A percentile compares a stretch with the other conserved stretches of the same genome.
phyloP scores from a whole-genome alignment of 805 yeast genomes.

The Trichomonascus vanleenenianus region DNA sequence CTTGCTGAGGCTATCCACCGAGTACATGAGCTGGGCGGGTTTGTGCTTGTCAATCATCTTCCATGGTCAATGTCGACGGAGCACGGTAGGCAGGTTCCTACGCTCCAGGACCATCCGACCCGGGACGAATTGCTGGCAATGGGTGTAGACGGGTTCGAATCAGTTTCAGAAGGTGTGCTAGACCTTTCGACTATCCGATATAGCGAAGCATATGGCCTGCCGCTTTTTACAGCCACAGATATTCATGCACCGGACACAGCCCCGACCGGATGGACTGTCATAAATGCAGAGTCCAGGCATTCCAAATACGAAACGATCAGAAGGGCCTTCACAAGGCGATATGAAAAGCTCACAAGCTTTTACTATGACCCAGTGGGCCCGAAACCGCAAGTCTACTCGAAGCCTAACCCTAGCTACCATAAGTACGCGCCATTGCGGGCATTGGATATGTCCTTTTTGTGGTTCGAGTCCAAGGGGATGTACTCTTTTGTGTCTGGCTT shows the following conservation, averaged over 20 bases:
- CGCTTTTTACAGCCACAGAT: conserved; percentile 18
- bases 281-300: conserved; percentile 3
- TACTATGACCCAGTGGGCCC: conserved; percentile 18
- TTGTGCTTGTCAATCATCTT: conserved; percentile 19
- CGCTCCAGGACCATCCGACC: conserved; percentile 16
- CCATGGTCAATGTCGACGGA: conserved; percentile 20
- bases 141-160: conserved; percentile 22
- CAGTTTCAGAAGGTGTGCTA: conserved; percentile 18
- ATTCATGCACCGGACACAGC: conserved; percentile 13
- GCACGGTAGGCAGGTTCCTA: conserved; percentile 11
- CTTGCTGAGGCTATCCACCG: conserved; percentile 12
- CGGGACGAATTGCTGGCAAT: conserved; percentile 13
- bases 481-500: conserved; percentile 21
- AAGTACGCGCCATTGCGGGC: conserved; percentile 16
- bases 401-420: conserved; percentile 10
- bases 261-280: conserved; percentile 18
- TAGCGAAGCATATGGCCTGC: conserved; percentile 12
- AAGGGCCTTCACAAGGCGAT: not conserved
- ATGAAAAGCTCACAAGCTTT: conserved; percentile 5
- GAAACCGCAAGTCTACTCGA: conserved; percentile 10
- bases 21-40: conserved; percentile 18
- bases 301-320: conserved; percentile 9
- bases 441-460: conserved; percentile 17
- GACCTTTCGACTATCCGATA: conserved; percentile 17
- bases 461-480: conserved; percentile 19